Evolutionary conservation across 106 monocot species (phyloP), one percentile per base, ranked within the genome.

Genomic region (Phalaenopsis aphrodite): DNA sequence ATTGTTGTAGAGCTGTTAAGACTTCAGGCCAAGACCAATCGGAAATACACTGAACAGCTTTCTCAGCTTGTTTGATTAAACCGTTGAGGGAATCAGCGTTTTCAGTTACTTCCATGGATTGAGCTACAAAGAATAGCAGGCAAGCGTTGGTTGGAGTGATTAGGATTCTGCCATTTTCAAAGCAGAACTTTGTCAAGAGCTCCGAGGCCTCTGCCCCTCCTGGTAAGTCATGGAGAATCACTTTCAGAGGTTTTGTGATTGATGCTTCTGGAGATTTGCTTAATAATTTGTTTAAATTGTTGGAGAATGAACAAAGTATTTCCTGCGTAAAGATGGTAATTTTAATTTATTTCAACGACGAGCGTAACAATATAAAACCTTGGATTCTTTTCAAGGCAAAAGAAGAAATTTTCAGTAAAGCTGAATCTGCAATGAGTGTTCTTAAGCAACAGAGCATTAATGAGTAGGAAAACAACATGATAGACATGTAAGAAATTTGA

Each of bases 1-100:
- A 93, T 77, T 92, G 93, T 77, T 83, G 93, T 66, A 93, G 77
- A 76, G 87, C 84, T 76, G 17, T 55, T 37, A 96, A n/a, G 5
- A 90, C 57, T 64, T 92, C 90, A 0, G 85, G 65, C 96, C 93
- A 96, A 41, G 87, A 76, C 91, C 91, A 96, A 30, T 80, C 79
- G 14, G 84, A 69, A 30, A 96, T 82, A 6, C 72, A 75, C 24
- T 90, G 77, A 0, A 93, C 78, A 56, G 81, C 82, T 69, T 86
- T 86, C 72, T 84, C 84, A 14, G 88, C 87, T 56, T 79, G 66
- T 30, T 85, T 81, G 42, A 88, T 82, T 81, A 96, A 78, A 74
- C 75, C 81, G 19, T n/a, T 75, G 11, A 78, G 80, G 71, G 84
- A 71, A 14, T 75, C n/a, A 41, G 55, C 74, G 7, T 56, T 78